A percentile compares a stretch with the other conserved stretches of the same genome.
phyloP scores from a whole-genome alignment of 495 filamentous ascomycete genomes.

The Tuber aestivum region DNA sequence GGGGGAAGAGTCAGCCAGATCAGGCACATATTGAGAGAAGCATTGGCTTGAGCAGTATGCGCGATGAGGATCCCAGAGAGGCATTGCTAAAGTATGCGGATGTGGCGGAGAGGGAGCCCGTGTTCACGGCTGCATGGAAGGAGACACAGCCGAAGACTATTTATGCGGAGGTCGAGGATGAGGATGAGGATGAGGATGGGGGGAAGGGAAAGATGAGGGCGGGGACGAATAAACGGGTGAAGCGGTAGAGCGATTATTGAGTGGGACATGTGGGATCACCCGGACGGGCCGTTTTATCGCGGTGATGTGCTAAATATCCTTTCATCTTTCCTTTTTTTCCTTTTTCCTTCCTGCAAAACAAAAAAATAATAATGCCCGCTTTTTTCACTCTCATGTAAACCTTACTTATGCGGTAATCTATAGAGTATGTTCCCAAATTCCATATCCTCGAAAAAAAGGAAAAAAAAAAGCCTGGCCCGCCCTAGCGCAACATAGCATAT shows the following conservation, averaged over 20 bases:
- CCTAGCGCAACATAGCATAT: not conserved
- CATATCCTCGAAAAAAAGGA: not conserved
- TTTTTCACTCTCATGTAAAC: not conserved
- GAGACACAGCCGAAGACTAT: conserved; percentile 88
- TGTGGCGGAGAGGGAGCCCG: conserved; percentile 82
- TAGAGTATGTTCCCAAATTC: not conserved
- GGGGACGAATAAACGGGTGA: not conserved
- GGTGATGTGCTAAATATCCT: not conserved
- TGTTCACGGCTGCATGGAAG: conserved; percentile 85
- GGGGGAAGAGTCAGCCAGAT: conserved; percentile 84
- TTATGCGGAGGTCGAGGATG: conserved; percentile 88
- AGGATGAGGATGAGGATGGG: conserved; percentile 61
- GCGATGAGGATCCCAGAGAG: conserved; percentile 93
- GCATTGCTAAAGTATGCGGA: conserved; percentile 93
- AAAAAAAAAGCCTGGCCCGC: not conserved
- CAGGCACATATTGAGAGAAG: conserved; percentile 79
- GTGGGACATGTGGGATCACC: not conserved
- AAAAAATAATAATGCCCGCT: not conserved
- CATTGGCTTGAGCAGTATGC: conserved; percentile 87
- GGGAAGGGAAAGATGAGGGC: not conserved
- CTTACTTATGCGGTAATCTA: not conserved
- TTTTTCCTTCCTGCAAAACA: not conserved
- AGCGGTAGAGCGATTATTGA: not conserved
- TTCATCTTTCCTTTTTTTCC: not conserved
- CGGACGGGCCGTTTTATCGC: not conserved